Evolutionary conservation across 1,284 basidiomycete species (phyloP), one percentile per base, ranked within the genome.

Genomic region (Microbotryum violaceum): DNA sequence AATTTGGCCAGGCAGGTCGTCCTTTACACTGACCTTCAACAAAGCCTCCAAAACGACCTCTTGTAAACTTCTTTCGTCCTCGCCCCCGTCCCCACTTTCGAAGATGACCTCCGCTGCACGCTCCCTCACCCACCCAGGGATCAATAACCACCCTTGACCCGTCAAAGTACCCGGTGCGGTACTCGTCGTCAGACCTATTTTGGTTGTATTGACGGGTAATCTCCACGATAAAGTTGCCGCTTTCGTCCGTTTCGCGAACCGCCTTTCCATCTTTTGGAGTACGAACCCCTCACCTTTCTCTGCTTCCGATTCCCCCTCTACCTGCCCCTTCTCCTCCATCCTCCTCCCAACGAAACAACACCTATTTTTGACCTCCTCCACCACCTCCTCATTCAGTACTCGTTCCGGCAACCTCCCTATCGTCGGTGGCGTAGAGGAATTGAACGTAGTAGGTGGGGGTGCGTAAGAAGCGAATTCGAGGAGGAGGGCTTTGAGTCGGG

Each of bases 101-200:
- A 97, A 97, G 1, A 97, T 78, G 5, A 93, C 81, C 73, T 98
- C 94, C 4, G 89, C 85, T 0, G 88, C 88, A 9, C 92, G 81
- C 73, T 97, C 92, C 45, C 94, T 79, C 27, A 97, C 80, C 94
- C 96, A 98, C 0, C 93, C 93, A 0, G 94, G 94, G 48, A 98
- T 83, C 49, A 87, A 79, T 45, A 97, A 76, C 0, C 85, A 87
- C 0, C 89, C 90, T 10, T 60, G 54, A 1, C 65, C 60, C 16
- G 50, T 70, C 61, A 9, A 56, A 50, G 33, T 64, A 58, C 31
- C 23, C 37, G 16, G 47, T 10, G 8, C 45, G 57, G 14, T 12
- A 2, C 4, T 33, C 10, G 12, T 47, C 25, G 5, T 16, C n/a
- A 3, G 6, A 31, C 14, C 21, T 16, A 9, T 9, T 42, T 10